phyloP scores from a whole-genome alignment of 148 eudicot genomes.

The Cornus florida region DNA sequence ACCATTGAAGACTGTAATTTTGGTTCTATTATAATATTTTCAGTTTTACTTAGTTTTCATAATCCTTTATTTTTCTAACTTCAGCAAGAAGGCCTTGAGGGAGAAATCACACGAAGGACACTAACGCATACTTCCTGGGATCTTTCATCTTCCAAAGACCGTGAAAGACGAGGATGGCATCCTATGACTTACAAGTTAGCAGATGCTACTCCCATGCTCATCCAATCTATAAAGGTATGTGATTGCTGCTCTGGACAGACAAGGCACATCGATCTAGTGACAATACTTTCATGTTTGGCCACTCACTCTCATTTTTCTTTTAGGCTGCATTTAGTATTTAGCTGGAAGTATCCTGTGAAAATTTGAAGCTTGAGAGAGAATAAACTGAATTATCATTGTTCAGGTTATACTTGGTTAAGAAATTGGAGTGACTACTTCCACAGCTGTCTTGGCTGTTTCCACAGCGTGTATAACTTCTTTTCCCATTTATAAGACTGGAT shows the following conservation, averaged over 20 bases:
- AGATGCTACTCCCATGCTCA: slow-evolving; percentile 71
- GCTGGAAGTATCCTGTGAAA: neutral
- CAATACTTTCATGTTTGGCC: neutral
- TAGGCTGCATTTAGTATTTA: neutral
- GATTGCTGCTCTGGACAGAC: slow-evolving; percentile 1
- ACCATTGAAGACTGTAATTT: neutral
- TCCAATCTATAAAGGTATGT: slow-evolving; percentile 83
- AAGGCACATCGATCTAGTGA: neutral
- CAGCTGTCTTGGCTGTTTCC: neutral
- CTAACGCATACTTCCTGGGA: slow-evolving; percentile 91
- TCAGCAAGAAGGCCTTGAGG: slow-evolving; percentile 83
- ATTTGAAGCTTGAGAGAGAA: neutral
- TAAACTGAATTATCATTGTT: too few species aligned
- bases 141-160: slow-evolving; percentile 59
- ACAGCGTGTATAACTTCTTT: neutral
- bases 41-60: neutral
- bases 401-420: too few species aligned
- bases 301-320: neutral
- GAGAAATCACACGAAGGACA: slow-evolving; percentile 76
- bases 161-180: slow-evolving; percentile 92
- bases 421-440: too few species aligned
- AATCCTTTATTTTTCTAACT: neutral
- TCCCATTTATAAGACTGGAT: neutral
- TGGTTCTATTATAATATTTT: neutral
- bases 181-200: slow-evolving; percentile 82